Evolutionary conservation across 768 basidiomycete species (phyloP), one percentile per base, ranked within the genome.

Genomic region (Mycena leptocephala): DNA sequence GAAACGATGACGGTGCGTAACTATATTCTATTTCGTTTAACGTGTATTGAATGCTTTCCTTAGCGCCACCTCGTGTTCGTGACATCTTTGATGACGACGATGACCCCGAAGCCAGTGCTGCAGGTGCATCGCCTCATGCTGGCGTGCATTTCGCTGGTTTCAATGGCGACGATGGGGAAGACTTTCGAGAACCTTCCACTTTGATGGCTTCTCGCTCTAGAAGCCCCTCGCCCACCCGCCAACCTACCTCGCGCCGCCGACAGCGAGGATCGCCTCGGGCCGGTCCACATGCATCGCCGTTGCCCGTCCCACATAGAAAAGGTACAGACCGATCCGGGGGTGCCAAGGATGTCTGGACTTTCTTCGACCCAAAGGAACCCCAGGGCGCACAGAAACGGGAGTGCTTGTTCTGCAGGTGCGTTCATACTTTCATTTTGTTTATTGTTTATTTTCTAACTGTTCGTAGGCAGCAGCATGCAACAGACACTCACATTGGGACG

Each of bases 361-460:
- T n/a, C n/a, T 72, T 72, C 61, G 70, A 66, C 5, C 43, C 41
- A 22, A 72, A 55, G 26, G 33, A 72, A 26, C n/a, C 26, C 33
- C 24, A 41, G 48, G 59, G 59, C 18, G 26, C 7, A 20, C 16
- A 62, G 35, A 63, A 62, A 48, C 32, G 70, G 51, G 58, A 61
- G 39, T 73, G 72, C 48, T 43, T 73, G n/a, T 72, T 73, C 28
- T 73, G 72, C 72, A 56, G 35, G 72, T 73, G 64, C 37, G 72
- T 73, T 11, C 22, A n/a, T 55, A 6, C 65, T n/a, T 7, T 46
- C 43, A 46, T 48, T 53, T 64, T 26, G n/a, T 63, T 30, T 32
- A 2, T 6, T 7, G 33, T 37, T 32, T 18, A 8, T 46, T 46
- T 4, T 56, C 24, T 64, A 35, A 70, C 58, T 8, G n/a, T n/a